These are phyloP conservation scores for Amaranthus tricolor DNA, from an alignment of 179 eudicot species.

Conservation along the genomic window DNA sequence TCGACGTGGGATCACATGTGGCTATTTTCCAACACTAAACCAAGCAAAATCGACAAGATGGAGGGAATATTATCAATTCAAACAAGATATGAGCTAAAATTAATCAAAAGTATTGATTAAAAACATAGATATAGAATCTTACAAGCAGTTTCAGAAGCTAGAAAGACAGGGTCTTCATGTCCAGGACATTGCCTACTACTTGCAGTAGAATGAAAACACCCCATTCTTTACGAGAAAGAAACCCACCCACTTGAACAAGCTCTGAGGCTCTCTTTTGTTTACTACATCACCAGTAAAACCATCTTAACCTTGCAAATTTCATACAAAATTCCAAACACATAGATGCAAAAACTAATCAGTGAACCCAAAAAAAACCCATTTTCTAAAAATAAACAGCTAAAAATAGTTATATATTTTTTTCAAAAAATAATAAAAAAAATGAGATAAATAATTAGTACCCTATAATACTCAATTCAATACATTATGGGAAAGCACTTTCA, in stretches of 20 bases:
- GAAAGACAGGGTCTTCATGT: constrained; percentile 64
- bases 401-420: background rate
- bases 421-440: too few species aligned
- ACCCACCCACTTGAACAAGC: constrained; percentile 34
- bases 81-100: too few species aligned
- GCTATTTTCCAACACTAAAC: too few species aligned
- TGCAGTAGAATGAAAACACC: constrained; percentile 65
- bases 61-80: too few species aligned
- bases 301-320: constrained; percentile 59
- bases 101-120: background rate
- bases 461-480: background rate
- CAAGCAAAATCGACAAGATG: too few species aligned
- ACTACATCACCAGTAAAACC: constrained; percentile 57
- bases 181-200: constrained; percentile 62
- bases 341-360: constrained; percentile 26
- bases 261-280: constrained; percentile 36
- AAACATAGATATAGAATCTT: constrained; percentile 32
- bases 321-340: constrained; percentile 28
- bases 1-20: too few species aligned
- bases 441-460: background rate
- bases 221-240: constrained; percentile 58
- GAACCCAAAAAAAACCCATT: background rate
- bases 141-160: constrained; percentile 97
- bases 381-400: background rate
- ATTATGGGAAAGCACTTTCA: constrained; percentile 11